Evolutionary conservation across 106 monocot species (phyloP), one percentile per base, ranked within the genome.

Genomic region (Dioscorea zingiberensis): DNA sequence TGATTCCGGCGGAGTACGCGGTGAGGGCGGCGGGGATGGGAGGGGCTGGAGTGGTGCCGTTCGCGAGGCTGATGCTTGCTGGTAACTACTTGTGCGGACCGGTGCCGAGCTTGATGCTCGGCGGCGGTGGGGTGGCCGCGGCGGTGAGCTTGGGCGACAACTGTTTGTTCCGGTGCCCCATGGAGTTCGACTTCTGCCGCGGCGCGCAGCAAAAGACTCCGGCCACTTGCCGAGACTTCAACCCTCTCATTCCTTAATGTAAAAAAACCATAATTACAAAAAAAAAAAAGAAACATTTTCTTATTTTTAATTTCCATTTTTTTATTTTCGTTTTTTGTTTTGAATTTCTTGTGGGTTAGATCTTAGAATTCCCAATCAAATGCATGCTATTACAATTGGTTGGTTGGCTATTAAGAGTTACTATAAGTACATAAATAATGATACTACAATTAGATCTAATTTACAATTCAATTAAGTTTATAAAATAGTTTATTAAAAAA

Each of bases 71-170:
- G 71, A 30, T 82, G 60, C 70, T 92, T 32, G 71, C 78, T 12
- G 87, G 87, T 60, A 87, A 87, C 55, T 92, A 82, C 46, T 49
- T 92, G 65, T 84, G 66, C 53, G 91, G 86, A 54, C 79, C 81
- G 18, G 74, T 91, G 25, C 91, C 91, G 54, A 67, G 70, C 25
- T 56, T 55, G 62, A 25, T 81, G 65, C 62, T 32, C 66, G 58
- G 28, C 49, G 16, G 78, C 44, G 67, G 69, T 67, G 77, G 76
- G 30, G 79, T 78, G 19, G 12, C 71, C 45, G 81, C 65, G 51
- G 30, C 32, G 69, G 73, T 86, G 9, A 80, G 72, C 58, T 55
- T 90, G 62, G 84, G 76, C 27, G 84, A 82, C 53, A 87, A 92
- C 47, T 87, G 92, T 64, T 56, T 92, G 25, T 67, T 77, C 18